These are phyloP conservation scores for Pterocarpus santalinus DNA, from an alignment of 306 rosid species.

Conservation along the genomic window DNA sequence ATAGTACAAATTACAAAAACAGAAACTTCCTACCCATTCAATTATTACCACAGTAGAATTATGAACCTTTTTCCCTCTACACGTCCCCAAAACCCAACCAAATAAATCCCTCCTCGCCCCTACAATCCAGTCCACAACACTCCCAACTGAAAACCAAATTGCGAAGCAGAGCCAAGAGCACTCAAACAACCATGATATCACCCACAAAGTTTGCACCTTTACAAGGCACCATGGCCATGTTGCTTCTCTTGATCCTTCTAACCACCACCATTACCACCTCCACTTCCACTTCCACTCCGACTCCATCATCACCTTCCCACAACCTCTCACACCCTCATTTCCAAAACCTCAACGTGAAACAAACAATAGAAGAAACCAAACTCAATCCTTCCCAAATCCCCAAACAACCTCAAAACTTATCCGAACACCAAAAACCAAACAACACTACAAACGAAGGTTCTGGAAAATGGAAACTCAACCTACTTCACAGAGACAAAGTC, in stretches of 20 bases:
- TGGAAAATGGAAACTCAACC: slow-evolving; percentile 60
- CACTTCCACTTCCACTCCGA: slow-evolving; percentile 26
- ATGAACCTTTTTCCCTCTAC: slow-evolving; percentile 37
- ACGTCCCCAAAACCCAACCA: slow-evolving; percentile 46
- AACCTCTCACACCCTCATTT: slow-evolving; percentile 52
- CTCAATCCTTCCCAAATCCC: slow-evolving; percentile 17
- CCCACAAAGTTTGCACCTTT: slow-evolving; percentile 16
- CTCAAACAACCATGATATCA: slow-evolving; percentile 22
- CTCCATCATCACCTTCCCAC: slow-evolving; percentile 29
- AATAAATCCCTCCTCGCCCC: slow-evolving; percentile 50
- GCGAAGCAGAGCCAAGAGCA: not conserved
- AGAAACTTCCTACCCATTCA: slow-evolving; percentile 42
- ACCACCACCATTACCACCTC: not conserved
- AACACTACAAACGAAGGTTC: slow-evolving; percentile 10
- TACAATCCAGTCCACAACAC: not conserved
- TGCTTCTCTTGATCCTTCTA: slow-evolving; percentile 39
- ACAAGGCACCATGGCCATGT: slow-evolving; percentile 28
- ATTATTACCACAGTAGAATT: slow-evolving; percentile 48
- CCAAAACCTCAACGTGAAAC: slow-evolving; percentile 49
- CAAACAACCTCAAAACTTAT: slow-evolving; percentile 13
- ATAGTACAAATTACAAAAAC: slow-evolving; percentile 52
- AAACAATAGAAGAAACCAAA: slow-evolving; percentile 44
- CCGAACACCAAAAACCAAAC: not conserved
- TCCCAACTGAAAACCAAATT: not conserved
- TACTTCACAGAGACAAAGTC: slow-evolving; percentile 77